A percentile compares a stretch with the other conserved stretches of the same genome.
phyloP scores from a whole-genome alignment of 768 basidiomycete genomes.

The Ephemerocybe angulata region DNA sequence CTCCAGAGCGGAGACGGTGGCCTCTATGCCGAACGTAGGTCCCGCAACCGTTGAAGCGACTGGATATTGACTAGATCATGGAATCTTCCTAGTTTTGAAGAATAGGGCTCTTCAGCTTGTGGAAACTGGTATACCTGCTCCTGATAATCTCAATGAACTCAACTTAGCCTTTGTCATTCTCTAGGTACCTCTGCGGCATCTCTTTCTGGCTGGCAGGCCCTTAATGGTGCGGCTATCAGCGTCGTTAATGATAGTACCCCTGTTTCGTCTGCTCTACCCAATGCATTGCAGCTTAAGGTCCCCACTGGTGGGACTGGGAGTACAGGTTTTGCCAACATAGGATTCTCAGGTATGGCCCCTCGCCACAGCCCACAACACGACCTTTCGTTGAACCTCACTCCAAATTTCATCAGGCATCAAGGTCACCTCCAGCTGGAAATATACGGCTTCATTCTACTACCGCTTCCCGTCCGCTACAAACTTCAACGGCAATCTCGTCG shows the following conservation, averaged over 20 bases:
- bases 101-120: constrained; percentile 70
- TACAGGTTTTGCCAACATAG: constrained; percentile 55
- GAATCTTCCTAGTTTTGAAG: constrained; percentile 46
- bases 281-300: constrained; percentile 50
- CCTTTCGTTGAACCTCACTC: not conserved
- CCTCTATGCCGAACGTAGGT: constrained; percentile 58
- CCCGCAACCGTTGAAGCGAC: not conserved
- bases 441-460: constrained; percentile 59
- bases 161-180: not conserved
- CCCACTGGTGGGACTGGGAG: constrained; percentile 36
- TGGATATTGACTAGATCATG: not conserved
- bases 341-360: constrained; percentile 46
- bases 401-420: constrained; percentile 44
- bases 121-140: constrained; percentile 39
- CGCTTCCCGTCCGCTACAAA: constrained; percentile 45
- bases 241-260: constrained; percentile 51
- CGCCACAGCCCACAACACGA: not conserved
- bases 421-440: constrained; percentile 46
- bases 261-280: constrained; percentile 58
- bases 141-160: not conserved
- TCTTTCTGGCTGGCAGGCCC: constrained; percentile 48
- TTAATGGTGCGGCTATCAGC: constrained; percentile 44
- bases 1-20: constrained; percentile 64
- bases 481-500: constrained; percentile 37
- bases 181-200: constrained; percentile 42